Percentiles rank a stretch among this genome's conserved stretches.
Evolutionary conservation across 2,329 filamentous ascomycete species (phyloP).

Genomic region (Colletotrichum godetiae): DNA sequence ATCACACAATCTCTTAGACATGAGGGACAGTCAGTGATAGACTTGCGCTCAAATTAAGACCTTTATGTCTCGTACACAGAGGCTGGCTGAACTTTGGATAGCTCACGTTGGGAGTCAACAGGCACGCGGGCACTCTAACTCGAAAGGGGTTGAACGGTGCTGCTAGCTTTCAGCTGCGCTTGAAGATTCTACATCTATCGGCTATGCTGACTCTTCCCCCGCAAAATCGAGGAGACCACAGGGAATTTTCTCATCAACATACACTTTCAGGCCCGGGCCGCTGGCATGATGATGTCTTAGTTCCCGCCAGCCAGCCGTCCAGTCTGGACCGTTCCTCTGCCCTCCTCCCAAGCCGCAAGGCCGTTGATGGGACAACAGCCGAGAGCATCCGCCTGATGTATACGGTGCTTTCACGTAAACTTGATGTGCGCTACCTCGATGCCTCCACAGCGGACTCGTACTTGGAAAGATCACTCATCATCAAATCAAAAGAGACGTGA

Average conservation of each 20-base stretch:
- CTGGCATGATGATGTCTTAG: not conserved
- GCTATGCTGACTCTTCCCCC: not conserved
- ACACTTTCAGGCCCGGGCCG: too few relatives aligned
- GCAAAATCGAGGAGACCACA: not conserved
- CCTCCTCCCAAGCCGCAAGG: too few relatives aligned
- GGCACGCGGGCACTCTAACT: not conserved
- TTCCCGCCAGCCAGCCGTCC: not conserved
- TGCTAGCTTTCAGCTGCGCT: not conserved
- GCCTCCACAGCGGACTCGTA: too few relatives aligned
- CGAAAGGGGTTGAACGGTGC: not conserved
- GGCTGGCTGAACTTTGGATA: not conserved
- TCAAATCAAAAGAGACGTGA: not conserved
- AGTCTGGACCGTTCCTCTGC: not conserved
- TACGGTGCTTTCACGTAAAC: too few relatives aligned
- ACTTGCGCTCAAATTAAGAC: not conserved
- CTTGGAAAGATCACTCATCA: too few relatives aligned
- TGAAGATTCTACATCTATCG: too few relatives aligned
- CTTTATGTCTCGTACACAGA: not conserved
- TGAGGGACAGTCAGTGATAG: not conserved
- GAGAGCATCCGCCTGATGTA: too few relatives aligned
- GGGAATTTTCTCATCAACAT: not conserved
- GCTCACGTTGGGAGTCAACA: not conserved
- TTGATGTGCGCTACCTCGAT: too few relatives aligned
- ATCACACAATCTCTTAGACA: not conserved
- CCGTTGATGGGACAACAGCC: too few relatives aligned